Evolutionary conservation across 2,329 filamentous ascomycete species (phyloP).

Genomic region (Colletotrichum filicis): DNA sequence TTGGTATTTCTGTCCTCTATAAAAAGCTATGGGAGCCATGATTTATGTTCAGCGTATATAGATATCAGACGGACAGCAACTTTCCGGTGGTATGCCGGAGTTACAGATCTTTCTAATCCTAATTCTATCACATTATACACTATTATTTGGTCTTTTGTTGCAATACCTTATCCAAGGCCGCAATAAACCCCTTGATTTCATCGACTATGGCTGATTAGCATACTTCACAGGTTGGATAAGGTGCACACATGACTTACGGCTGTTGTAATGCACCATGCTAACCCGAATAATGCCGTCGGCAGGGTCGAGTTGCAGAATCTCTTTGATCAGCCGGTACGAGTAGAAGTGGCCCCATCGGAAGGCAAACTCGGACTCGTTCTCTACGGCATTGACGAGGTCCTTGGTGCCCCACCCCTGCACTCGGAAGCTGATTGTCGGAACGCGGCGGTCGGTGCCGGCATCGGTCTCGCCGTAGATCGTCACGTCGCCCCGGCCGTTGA

Average conservation of each 20-base stretch:
- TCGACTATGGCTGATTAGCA: slow-evolving; percentile 54
- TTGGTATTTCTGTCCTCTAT: neutral
- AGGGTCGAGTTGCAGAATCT: slow-evolving; percentile 66
- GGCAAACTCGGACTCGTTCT: slow-evolving; percentile 67
- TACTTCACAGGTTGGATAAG: neutral
- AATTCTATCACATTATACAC: slow-evolving; percentile 6
- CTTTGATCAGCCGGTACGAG: slow-evolving; percentile 69
- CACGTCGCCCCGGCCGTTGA: slow-evolving; percentile 62
- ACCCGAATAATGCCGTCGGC: slow-evolving; percentile 73
- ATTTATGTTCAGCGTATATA: slow-evolving; percentile 19
- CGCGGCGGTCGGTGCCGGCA: slow-evolving; percentile 58
- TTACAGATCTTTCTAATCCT: slow-evolving; percentile 21
- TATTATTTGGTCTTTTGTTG: slow-evolving; percentile 38
- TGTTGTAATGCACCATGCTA: slow-evolving; percentile 81
- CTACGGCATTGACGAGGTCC: slow-evolving; percentile 70
- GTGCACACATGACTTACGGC: slow-evolving; percentile 56
- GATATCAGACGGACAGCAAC: slow-evolving; percentile 16
- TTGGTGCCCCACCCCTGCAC: slow-evolving; percentile 67
- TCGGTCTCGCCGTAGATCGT: slow-evolving; percentile 68
- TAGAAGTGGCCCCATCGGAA: slow-evolving; percentile 78
- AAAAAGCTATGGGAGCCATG: slow-evolving; percentile 29
- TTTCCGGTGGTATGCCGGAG: neutral
- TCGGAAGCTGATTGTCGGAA: slow-evolving; percentile 75
- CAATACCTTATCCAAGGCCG: slow-evolving; percentile 61
- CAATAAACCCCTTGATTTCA: slow-evolving; percentile 64